Percentiles rank a stretch among this genome's conserved stretches.
Evolutionary conservation across 495 filamentous ascomycete species (phyloP).

Genomic region (Neurospora sp.): DNA sequence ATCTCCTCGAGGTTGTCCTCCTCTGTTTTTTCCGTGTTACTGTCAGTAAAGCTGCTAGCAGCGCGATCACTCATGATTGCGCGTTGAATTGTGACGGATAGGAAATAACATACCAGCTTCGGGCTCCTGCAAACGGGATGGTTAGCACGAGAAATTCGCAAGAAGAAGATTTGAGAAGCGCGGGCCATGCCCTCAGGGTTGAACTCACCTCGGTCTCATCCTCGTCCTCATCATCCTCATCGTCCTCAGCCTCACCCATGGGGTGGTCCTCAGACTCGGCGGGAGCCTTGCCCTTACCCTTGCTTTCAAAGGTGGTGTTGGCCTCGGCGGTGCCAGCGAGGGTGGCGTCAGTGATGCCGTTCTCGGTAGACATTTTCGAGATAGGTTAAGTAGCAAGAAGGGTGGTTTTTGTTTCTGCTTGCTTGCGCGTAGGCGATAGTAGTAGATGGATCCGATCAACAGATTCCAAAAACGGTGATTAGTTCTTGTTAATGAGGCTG

Average conservation of each 20-base stretch:
- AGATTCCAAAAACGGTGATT: background rate
- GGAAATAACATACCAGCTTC: slow-evolving; percentile 34
- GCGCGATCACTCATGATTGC: background rate
- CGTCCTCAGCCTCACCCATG: slow-evolving; percentile 62
- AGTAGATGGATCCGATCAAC: background rate
- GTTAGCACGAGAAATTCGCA: slow-evolving; percentile 11
- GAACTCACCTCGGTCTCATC: slow-evolving; percentile 46
- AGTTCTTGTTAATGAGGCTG: background rate
- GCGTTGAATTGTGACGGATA: background rate
- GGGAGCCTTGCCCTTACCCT: slow-evolving; percentile 55
- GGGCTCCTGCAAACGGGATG: slow-evolving; percentile 14
- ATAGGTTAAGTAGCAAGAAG: background rate
- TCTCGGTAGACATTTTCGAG: slow-evolving; percentile 29
- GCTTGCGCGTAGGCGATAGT: background rate
- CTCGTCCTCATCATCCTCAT: slow-evolving; percentile 53
- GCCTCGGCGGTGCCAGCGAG: slow-evolving; percentile 21
- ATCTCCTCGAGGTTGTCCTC: slow-evolving; percentile 85
- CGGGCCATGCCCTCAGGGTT: background rate
- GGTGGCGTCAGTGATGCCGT: slow-evolving; percentile 23
- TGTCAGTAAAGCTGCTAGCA: background rate
- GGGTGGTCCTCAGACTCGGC: slow-evolving; percentile 33
- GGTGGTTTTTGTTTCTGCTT: background rate
- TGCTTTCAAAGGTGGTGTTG: slow-evolving; percentile 21
- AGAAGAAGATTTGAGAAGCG: background rate
- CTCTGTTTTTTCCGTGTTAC: slow-evolving; percentile 20